These are phyloP conservation scores for Powellomyces hirtus DNA, from an alignment of 192 early-diverging fungal species.

Conservation along the genomic window DNA sequence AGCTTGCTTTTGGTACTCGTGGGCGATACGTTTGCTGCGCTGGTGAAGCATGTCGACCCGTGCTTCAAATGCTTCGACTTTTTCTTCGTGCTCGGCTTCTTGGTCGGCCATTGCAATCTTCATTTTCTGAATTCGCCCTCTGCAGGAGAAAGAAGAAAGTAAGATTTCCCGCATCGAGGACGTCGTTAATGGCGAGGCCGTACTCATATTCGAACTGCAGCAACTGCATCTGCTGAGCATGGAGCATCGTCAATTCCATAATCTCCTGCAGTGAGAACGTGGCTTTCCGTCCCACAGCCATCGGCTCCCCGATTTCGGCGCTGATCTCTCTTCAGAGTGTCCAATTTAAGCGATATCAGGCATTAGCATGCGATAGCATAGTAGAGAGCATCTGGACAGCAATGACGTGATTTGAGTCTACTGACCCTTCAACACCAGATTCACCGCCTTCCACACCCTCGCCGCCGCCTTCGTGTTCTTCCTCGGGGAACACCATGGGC, in stretches of 20 bases:
- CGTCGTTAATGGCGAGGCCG: background rate
- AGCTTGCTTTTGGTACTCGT: slow-evolving; percentile 34
- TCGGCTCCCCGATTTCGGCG: too few species aligned
- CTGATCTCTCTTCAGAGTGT: slow-evolving; percentile 6
- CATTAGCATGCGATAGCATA: too few species aligned
- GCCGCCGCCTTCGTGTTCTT: background rate
- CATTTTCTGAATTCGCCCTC: slow-evolving; percentile 28
- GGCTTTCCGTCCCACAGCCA: slow-evolving; percentile 13
- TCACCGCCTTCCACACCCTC: too few species aligned
- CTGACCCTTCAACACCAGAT: too few species aligned
- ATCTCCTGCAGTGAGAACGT: slow-evolving; percentile 55
- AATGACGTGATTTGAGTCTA: too few species aligned
- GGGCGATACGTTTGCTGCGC: slow-evolving; percentile 44
- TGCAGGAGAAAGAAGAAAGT: background rate
- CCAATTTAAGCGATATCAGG: too few species aligned
- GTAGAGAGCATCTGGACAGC: too few species aligned
- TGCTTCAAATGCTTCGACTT: slow-evolving; percentile 31
- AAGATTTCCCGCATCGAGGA: background rate
- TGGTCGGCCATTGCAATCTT: slow-evolving; percentile 31
- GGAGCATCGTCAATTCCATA: slow-evolving; percentile 60
- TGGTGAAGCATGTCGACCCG: slow-evolving; percentile 34
- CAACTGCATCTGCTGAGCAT: slow-evolving; percentile 59
- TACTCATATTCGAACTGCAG: slow-evolving; percentile 55
- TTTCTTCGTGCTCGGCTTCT: slow-evolving; percentile 25
- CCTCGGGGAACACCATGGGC: slow-evolving; percentile 10